phyloP scores from a whole-genome alignment of 2,329 filamentous ascomycete genomes.

The Huntiella bhutanensis region DNA sequence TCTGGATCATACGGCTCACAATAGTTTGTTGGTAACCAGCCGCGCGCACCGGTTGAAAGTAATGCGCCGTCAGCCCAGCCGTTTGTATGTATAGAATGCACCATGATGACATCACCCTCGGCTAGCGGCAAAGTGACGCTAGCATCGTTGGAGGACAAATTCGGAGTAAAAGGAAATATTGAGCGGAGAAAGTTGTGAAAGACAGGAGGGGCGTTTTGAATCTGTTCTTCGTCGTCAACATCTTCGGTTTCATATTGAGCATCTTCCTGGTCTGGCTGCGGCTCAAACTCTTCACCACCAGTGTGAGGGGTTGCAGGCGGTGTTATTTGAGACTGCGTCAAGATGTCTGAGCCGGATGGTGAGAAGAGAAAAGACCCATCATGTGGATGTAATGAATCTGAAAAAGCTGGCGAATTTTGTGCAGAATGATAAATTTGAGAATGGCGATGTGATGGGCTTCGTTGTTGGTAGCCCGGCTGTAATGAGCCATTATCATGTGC shows the following conservation, averaged over 20 bases:
- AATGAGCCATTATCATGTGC: background rate
- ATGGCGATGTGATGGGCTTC: constrained; percentile 1
- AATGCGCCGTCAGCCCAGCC: constrained; percentile 96
- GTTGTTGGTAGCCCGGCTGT: background rate
- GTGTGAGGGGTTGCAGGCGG: constrained; percentile 58
- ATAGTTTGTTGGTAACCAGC: constrained; percentile 96
- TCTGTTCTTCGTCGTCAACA: constrained; percentile 14
- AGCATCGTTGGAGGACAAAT: constrained; percentile 55
- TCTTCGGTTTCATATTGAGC: constrained; percentile 16
- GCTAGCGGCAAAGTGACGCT: constrained; percentile 78
- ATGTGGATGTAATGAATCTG: background rate
- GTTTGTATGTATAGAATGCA: constrained; percentile 94
- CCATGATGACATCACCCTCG: constrained; percentile 78
- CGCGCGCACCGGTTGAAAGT: constrained; percentile 64
- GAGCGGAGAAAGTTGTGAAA: constrained; percentile 93
- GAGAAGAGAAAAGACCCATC: constrained; percentile 15
- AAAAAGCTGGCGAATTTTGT: constrained; percentile 1
- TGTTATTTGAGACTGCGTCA: constrained; percentile 46
- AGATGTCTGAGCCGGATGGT: constrained; percentile 20
- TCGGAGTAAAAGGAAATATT: constrained; percentile 80
- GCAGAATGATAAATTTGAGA: background rate
- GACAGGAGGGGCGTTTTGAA: constrained; percentile 32
- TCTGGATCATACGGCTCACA: constrained; percentile 88
- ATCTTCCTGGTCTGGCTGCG: constrained; percentile 11
- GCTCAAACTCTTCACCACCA: constrained; percentile 38